These are phyloP conservation scores for Tetradesmus lagerheimii DNA, from an alignment of 139 green algal genomes.

Conservation along the genomic window DNA sequence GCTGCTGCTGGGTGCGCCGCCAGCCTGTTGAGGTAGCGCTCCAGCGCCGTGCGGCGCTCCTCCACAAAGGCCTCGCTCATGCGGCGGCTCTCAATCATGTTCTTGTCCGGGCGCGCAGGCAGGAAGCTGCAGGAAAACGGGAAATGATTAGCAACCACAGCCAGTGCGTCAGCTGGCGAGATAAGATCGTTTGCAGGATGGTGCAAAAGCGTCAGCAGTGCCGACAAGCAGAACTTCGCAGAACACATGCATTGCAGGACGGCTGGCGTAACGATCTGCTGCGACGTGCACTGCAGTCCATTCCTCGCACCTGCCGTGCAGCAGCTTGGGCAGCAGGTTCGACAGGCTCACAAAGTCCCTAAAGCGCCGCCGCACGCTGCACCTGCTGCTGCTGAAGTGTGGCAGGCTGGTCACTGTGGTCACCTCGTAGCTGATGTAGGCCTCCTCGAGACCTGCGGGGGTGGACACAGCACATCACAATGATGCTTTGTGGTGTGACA, in stretches of 20 bases:
- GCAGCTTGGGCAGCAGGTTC: constrained; percentile 48
- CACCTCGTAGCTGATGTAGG: constrained; percentile 47
- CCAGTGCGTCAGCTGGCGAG: neutral
- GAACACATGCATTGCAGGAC: neutral
- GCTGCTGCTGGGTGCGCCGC: constrained; percentile 81
- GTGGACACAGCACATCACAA: neutral
- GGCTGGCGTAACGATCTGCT: neutral
- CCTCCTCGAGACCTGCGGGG: constrained; percentile 26
- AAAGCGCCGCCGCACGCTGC: constrained; percentile 42
- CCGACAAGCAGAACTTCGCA: neutral
- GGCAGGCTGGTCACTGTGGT: constrained; percentile 30
- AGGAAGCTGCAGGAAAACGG: constrained; percentile 25
- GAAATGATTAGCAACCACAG: neutral
- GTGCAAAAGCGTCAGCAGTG: too few species aligned
- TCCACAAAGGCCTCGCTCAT: constrained; percentile 30
- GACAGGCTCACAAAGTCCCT: constrained; percentile 43
- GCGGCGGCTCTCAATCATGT: constrained; percentile 36
- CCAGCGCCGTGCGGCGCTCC: constrained; percentile 66
- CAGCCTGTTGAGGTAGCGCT: constrained; percentile 89
- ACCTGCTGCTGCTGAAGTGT: constrained; percentile 21
- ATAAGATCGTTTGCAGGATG: neutral
- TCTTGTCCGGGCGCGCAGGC: constrained; percentile 41
- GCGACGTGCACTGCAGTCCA: neutral
- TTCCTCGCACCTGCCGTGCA: constrained; percentile 33
- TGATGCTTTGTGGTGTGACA: too few species aligned